phyloP scores from a whole-genome alignment of 2,329 filamentous ascomycete genomes.

The Lasiodiplodia sp. region DNA sequence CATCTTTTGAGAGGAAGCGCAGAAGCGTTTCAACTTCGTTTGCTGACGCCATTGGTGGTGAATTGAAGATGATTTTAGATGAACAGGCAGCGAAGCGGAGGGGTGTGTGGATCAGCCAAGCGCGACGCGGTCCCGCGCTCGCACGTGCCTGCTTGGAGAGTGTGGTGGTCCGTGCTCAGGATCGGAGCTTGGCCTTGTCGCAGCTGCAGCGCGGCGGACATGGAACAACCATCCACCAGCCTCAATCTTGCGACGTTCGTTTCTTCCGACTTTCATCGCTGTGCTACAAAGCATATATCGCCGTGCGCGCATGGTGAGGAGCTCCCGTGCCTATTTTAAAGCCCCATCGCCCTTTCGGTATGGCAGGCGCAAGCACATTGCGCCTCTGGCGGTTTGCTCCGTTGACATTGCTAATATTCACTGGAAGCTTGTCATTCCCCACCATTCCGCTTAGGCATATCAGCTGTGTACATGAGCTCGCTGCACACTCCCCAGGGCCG shows the following conservation, averaged over 20 bases:
- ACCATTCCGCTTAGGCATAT: not conserved
- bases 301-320: not conserved
- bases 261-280: not conserved
- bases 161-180: not conserved
- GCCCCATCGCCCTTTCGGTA: not conserved
- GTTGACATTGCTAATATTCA: not conserved
- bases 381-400: not conserved
- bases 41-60: slow-evolving; percentile 43
- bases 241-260: not conserved
- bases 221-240: not conserved
- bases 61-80: not conserved
- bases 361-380: not conserved
- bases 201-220: slow-evolving; percentile 4
- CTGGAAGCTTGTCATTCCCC: not conserved
- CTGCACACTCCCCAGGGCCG: not conserved
- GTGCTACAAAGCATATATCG: not conserved
- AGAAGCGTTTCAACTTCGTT: slow-evolving; percentile 57
- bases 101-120: not conserved
- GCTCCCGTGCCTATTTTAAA: not conserved
- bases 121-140: not conserved
- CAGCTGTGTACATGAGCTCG: not conserved
- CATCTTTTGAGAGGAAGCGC: slow-evolving; percentile 66
- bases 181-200: slow-evolving; percentile 3
- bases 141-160: not conserved
- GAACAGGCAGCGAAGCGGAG: not conserved